Evolutionary conservation across 2,329 filamentous ascomycete species (phyloP).

Genomic region (Apiospora arundinis): DNA sequence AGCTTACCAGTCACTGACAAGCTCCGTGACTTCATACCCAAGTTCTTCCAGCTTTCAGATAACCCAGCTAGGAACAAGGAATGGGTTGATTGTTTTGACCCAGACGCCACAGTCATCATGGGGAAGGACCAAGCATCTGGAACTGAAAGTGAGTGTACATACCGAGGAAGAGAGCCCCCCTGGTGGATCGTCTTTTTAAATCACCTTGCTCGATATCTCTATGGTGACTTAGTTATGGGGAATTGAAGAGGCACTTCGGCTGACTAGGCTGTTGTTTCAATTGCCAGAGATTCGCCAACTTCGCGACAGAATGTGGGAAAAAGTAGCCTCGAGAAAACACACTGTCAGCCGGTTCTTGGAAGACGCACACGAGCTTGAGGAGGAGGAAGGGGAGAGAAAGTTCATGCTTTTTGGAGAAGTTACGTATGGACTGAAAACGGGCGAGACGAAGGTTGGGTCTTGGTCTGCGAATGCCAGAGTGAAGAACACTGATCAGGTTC

Average conservation of each 20-base stretch:
- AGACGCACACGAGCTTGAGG: accelerated
- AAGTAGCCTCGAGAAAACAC: not conserved
- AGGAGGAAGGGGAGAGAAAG: not conserved
- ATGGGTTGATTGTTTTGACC: not conserved
- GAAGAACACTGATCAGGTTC: not conserved
- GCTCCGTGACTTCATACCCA: not conserved
- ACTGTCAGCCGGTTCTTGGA: not conserved
- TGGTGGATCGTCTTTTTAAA: too few relatives aligned
- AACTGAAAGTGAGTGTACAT: not conserved
- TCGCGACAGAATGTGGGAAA: not conserved
- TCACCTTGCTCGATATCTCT: too few relatives aligned
- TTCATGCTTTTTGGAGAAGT: not conserved
- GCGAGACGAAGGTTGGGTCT: not conserved
- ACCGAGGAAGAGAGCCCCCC: too few relatives aligned
- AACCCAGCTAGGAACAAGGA: not conserved
- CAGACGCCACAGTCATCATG: not conserved
- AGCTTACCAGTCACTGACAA: not conserved
- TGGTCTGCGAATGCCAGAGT: not conserved
- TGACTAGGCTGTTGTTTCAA: not conserved
- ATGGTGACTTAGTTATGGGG: too few relatives aligned
- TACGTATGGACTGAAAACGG: not conserved
- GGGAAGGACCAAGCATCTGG: not conserved
- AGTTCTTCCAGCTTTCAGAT: slow-evolving; percentile 1
- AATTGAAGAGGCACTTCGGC: not conserved
- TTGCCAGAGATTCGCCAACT: not conserved